These are phyloP conservation scores for Epichloe baconii DNA, from an alignment of 2,329 filamentous ascomycete genomes.

Conservation along the genomic window DNA sequence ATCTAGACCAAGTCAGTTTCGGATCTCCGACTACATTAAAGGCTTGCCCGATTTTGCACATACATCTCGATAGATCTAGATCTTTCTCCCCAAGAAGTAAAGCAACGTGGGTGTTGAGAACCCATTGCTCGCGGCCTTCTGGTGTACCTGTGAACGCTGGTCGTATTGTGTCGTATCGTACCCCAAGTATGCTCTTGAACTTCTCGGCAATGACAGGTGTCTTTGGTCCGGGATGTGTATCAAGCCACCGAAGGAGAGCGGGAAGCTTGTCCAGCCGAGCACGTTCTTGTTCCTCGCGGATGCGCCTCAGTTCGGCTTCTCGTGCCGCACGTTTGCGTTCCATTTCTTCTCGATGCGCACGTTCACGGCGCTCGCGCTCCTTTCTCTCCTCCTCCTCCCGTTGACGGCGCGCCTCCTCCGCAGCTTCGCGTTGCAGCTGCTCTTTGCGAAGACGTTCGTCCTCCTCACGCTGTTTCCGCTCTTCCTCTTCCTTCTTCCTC, in stretches of 20 bases:
- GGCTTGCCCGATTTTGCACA: conserved; percentile 6
- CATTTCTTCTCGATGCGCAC: conserved; percentile 29
- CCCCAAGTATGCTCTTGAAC: conserved; percentile 45
- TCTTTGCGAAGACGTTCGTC: conserved; percentile 33
- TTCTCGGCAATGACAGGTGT: conserved; percentile 35
- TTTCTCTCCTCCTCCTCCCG: conserved; percentile 39
- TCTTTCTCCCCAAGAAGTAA: conserved; percentile 53
- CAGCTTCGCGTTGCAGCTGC: conserved; percentile 33
- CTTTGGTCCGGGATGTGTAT: conserved; percentile 38
- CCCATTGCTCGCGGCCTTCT: conserved; percentile 51
- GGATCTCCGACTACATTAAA: background rate
- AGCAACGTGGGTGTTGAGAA: conserved; percentile 51
- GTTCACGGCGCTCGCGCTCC: conserved; percentile 35
- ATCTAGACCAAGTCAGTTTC: conserved; percentile 26
- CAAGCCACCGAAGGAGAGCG: conserved; percentile 47
- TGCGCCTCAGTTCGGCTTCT: conserved; percentile 37
- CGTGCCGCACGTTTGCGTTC: conserved; percentile 36
- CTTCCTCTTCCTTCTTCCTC: conserved; percentile 25
- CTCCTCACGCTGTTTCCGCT: conserved; percentile 27
- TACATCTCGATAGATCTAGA: conserved; percentile 44
- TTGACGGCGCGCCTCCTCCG: conserved; percentile 34
- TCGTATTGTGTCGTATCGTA: conserved; percentile 50
- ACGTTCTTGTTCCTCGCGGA: conserved; percentile 41
- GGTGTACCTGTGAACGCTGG: conserved; percentile 36
- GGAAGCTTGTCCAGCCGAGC: conserved; percentile 43